Conservation (phyloP, 768 basidiomycete genomes). For the Multifurca ochricompacta region DNA sequence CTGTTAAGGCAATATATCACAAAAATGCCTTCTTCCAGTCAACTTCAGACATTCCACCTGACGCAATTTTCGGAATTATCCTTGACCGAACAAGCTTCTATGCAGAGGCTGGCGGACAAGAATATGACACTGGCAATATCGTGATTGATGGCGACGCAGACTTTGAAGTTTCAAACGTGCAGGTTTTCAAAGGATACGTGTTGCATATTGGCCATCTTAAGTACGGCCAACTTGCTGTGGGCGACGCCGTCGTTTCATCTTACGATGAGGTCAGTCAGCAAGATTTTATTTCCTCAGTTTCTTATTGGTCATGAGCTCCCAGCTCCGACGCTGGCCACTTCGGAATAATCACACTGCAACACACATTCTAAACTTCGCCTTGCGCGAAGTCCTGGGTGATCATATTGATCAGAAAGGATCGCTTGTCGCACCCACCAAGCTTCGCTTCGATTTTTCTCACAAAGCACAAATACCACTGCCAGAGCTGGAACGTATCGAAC, state of each 20-base stretch:
- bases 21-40: slow-evolving; percentile 66
- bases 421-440: slow-evolving; percentile 88
- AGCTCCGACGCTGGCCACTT: slow-evolving; percentile 91
- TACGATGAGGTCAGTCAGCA: slow-evolving; percentile 74
- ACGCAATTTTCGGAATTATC: slow-evolving; percentile 69
- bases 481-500: slow-evolving; percentile 79
- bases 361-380: slow-evolving; percentile 90
- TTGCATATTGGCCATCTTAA: slow-evolving; percentile 87
- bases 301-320: neutral
- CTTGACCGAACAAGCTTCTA: slow-evolving; percentile 95
- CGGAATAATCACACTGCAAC: slow-evolving; percentile 98
- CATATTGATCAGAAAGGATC: slow-evolving; percentile 99
- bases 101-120: slow-evolving; percentile 95
- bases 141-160: slow-evolving; percentile 86
- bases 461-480: slow-evolving; percentile 73
- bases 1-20: slow-evolving; percentile 78
- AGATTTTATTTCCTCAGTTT: neutral
- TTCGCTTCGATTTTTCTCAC: slow-evolving; percentile 98
- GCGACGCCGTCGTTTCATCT: slow-evolving; percentile 76
- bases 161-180: slow-evolving; percentile 91
- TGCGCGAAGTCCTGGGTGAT: slow-evolving; percentile 92
- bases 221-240: slow-evolving; percentile 75
- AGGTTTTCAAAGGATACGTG: slow-evolving; percentile 92
- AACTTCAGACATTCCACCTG: slow-evolving; percentile 58
- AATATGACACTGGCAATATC: slow-evolving; percentile 93